Conservation (phyloP, 805 yeast genomes). For the Candida sonorensis region DNA sequence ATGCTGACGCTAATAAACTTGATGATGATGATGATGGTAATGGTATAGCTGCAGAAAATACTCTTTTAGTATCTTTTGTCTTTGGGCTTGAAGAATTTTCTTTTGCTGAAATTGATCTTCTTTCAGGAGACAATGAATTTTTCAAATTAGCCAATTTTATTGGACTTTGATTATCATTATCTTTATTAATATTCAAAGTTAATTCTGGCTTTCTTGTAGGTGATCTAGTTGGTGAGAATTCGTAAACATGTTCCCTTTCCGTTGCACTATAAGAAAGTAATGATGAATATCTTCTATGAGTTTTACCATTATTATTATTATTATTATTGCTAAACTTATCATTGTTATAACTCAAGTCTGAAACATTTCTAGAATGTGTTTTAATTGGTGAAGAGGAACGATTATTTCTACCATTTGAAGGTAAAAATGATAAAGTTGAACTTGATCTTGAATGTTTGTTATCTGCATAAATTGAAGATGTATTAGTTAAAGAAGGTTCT, state of each 20-base stretch:
- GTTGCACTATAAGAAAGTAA: slow-evolving; percentile 37
- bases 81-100: slow-evolving; percentile 25
- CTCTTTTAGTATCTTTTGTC: slow-evolving; percentile 29
- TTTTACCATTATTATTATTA: slow-evolving; percentile 9
- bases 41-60: slow-evolving; percentile 29
- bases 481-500: slow-evolving; percentile 22
- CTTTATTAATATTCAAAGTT: slow-evolving; percentile 6
- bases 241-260: slow-evolving; percentile 17
- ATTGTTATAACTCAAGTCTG: slow-evolving; percentile 39
- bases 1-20: too few species aligned
- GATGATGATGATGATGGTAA: too few species aligned
- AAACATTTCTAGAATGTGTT: slow-evolving; percentile 36
- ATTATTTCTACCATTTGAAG: slow-evolving; percentile 9
- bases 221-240: slow-evolving; percentile 11
- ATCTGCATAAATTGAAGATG: slow-evolving; percentile 40
- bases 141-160: slow-evolving; percentile 9
- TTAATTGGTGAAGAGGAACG: slow-evolving; percentile 18
- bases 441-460: slow-evolving; percentile 27
- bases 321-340: too few species aligned
- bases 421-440: slow-evolving; percentile 25
- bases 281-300: slow-evolving; percentile 57
- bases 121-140: slow-evolving; percentile 24
- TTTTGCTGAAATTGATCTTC: slow-evolving; percentile 48
- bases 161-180: slow-evolving; percentile 10
- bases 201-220: slow-evolving; percentile 7